A percentile compares a stretch with the other conserved stretches of the same genome.
Conservation (phyloP, 495 filamentous ascomycete genomes). For the Neurospora discreta region DNA sequence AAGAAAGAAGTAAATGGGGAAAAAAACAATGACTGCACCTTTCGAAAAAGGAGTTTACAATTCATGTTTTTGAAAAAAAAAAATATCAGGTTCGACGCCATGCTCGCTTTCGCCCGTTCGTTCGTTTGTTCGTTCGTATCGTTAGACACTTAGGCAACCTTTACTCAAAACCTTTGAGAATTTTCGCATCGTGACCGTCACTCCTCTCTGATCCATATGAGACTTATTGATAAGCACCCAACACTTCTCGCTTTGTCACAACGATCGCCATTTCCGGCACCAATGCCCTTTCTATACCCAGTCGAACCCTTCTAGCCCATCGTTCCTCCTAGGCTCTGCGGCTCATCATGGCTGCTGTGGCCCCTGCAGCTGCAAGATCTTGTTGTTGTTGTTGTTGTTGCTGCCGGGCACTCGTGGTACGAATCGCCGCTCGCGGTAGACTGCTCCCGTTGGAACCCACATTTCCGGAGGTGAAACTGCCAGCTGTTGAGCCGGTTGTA, state of each 20-base stretch:
- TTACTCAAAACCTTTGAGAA: not conserved
- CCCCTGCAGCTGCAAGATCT: constrained; percentile 40
- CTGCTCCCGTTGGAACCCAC: constrained; percentile 25
- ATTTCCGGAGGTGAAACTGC: constrained; percentile 7
- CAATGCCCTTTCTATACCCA: not conserved
- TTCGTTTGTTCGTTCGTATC: not conserved
- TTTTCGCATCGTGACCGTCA: not conserved
- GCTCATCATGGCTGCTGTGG: constrained; percentile 40
- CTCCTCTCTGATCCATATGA: not conserved
- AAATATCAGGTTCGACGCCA: not conserved
- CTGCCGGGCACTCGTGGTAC: constrained; percentile 30
- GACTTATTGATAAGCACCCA: not conserved
- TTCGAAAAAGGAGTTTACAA: not conserved
- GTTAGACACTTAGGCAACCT: not conserved
- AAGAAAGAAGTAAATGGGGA: not conserved
- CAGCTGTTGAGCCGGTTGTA: constrained; percentile 17
- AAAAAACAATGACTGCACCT: not conserved
- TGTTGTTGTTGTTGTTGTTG: constrained; percentile 30
- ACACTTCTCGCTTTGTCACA: not conserved
- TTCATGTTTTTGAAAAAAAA: not conserved
- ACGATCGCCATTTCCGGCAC: not conserved
- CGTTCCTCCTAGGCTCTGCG: constrained; percentile 28
- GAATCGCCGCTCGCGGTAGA: constrained; percentile 36
- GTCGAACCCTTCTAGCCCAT: not conserved
- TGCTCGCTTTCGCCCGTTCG: not conserved